These are phyloP conservation scores for Neoboletus subvelutipes DNA, from an alignment of 768 basidiomycete species.

Conservation along the genomic window DNA sequence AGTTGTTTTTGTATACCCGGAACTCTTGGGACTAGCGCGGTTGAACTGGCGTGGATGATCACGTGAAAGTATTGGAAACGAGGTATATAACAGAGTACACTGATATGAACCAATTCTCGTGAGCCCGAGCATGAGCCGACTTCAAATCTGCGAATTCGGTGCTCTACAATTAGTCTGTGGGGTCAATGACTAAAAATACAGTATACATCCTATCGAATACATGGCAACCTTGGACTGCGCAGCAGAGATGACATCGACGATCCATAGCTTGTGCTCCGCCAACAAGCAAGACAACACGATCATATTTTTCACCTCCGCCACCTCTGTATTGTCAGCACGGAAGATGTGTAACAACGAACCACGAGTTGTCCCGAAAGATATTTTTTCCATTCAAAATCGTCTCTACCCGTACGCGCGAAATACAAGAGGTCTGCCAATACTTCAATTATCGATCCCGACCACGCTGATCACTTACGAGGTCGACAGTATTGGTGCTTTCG, in stretches of 20 bases:
- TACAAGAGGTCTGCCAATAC: slow-evolving; percentile 10
- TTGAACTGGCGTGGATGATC: too few species aligned
- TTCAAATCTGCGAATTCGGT: too few species aligned
- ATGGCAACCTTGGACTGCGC: not conserved
- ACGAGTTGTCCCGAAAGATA: slow-evolving; percentile 3
- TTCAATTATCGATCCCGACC: not conserved
- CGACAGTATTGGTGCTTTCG: slow-evolving; percentile 4
- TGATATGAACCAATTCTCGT: not conserved
- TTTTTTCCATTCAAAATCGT: slow-evolving; percentile 16
- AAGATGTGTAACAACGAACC: slow-evolving; percentile 9
- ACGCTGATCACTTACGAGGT: slow-evolving; percentile 11
- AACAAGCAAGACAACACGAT: slow-evolving; percentile 23
- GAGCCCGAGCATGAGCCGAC: not conserved
- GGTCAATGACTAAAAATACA: not conserved
- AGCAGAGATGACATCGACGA: not conserved
- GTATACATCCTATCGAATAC: not conserved
- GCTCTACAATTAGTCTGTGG: not conserved
- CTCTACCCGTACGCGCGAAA: slow-evolving; percentile 6
- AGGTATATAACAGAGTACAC: not conserved
- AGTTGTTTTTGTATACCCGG: not conserved
- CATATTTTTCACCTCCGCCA: slow-evolving; percentile 10
- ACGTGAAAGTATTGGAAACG: not conserved
- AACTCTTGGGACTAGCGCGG: too few species aligned
- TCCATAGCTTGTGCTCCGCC: slow-evolving; percentile 14
- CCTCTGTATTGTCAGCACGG: not conserved